Conservation (phyloP, 192 early-diverging fungal species). For the Podila epigama region DNA sequence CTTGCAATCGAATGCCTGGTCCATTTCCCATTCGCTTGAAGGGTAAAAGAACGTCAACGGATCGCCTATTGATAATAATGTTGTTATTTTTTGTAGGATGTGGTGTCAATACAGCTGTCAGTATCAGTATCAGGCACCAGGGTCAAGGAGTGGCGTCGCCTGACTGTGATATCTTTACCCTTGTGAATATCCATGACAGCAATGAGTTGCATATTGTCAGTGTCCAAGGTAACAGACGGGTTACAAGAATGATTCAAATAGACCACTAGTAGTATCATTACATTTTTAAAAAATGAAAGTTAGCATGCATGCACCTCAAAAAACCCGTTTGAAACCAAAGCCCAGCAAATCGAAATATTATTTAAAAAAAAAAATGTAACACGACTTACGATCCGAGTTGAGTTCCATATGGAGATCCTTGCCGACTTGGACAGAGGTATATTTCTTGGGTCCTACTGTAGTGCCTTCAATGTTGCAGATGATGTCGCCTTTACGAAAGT, state of each 20-base stretch:
- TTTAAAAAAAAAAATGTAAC: neutral
- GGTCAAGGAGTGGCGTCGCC: too few species aligned
- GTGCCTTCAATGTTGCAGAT: constrained; percentile 53
- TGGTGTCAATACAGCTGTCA: neutral
- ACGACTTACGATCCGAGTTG: constrained; percentile 57
- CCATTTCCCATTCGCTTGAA: constrained; percentile 70
- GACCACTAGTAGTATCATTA: constrained; percentile 21
- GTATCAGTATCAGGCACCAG: too few species aligned
- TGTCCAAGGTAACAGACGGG: constrained; percentile 49
- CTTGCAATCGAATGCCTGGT: constrained; percentile 63
- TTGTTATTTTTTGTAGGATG: neutral
- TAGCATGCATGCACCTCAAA: too few species aligned
- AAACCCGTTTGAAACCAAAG: neutral
- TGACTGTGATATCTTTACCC: constrained; percentile 33
- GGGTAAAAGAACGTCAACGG: constrained; percentile 63
- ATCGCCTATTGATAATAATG: constrained; percentile 18
- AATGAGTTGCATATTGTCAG: constrained; percentile 45
- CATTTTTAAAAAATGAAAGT: neutral
- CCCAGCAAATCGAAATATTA: neutral
- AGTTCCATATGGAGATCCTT: constrained; percentile 56
- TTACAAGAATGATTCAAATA: constrained; percentile 59
- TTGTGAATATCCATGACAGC: constrained; percentile 48
- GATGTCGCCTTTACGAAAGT: constrained; percentile 42
- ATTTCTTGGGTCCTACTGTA: constrained; percentile 55
- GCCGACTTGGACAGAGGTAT: constrained; percentile 59